Conservation (phyloP, 1,139 yeast genomes). For the Lodderomyces elongisporus region DNA sequence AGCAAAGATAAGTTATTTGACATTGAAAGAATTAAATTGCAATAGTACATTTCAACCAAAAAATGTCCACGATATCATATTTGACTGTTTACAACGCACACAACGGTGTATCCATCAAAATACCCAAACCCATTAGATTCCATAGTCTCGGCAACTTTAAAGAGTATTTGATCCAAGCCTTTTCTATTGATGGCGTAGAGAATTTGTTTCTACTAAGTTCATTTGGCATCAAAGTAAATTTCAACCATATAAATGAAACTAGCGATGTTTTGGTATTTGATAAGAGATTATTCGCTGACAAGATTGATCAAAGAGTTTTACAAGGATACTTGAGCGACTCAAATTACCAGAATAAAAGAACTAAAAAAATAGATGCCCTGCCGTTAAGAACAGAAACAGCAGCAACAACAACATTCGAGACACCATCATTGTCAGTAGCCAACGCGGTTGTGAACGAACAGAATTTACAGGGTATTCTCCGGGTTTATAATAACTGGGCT, state of each 20-base stretch:
- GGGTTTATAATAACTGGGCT: slow-evolving; percentile 27
- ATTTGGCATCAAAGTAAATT: slow-evolving; percentile 59
- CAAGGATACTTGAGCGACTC: slow-evolving; percentile 2
- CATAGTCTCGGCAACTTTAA: slow-evolving; percentile 43
- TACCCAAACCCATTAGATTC: slow-evolving; percentile 43
- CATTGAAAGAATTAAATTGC: no score
- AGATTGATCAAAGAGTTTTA: slow-evolving; percentile 8
- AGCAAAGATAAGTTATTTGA: no score
- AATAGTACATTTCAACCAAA: no score
- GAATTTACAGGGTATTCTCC: slow-evolving; percentile 5
- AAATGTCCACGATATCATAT: slow-evolving; percentile 19
- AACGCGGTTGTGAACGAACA: neutral
- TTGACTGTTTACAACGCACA: slow-evolving; percentile 38
- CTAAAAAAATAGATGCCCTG: neutral
- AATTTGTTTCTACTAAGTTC: slow-evolving; percentile 59
- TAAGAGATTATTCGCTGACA: slow-evolving; percentile 41
- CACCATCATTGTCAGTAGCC: no score
- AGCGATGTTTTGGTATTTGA: slow-evolving; percentile 58
- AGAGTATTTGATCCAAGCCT: slow-evolving; percentile 30
- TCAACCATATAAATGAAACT: slow-evolving; percentile 40
- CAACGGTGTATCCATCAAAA: slow-evolving; percentile 28
- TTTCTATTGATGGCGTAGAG: slow-evolving; percentile 28
- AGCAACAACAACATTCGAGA: no score
- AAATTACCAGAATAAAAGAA: neutral
- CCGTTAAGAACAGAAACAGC: slow-evolving; percentile 5